phyloP scores from a whole-genome alignment of 1,284 basidiomycete genomes.

The Rhodotorula sp. region DNA sequence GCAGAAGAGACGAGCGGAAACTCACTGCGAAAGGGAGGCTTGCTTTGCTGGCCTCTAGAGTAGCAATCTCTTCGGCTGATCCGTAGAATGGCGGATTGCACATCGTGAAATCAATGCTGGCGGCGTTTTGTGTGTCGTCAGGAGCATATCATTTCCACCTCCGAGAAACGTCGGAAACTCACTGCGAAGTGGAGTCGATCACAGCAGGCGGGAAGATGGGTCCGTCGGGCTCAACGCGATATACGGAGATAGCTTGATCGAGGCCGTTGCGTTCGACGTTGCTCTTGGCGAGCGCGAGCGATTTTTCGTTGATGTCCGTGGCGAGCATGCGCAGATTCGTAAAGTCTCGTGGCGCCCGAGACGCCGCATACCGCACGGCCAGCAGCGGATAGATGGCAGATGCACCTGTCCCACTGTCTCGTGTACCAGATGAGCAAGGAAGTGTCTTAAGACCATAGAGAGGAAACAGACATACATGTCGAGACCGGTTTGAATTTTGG shows the following conservation, averaged over 20 bases:
- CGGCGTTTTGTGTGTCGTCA: no score
- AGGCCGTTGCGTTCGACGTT: constrained; percentile 63
- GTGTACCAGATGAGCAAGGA: constrained; percentile 49
- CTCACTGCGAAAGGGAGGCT: constrained; percentile 64
- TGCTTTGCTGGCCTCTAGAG: constrained; percentile 63
- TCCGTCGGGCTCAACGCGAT: constrained; percentile 47
- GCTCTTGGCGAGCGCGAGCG: constrained; percentile 56
- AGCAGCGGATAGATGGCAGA: constrained; percentile 86
- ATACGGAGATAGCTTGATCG: constrained; percentile 56
- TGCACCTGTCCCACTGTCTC: constrained; percentile 78
- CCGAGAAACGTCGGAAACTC: constrained; percentile 2
- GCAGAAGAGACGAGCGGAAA: constrained; percentile 14
- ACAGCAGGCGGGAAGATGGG: constrained; percentile 57
- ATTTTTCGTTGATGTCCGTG: constrained; percentile 64
- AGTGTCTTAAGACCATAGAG: background rate
- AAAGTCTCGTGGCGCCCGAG: background rate
- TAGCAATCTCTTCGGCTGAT: constrained; percentile 64
- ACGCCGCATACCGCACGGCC: constrained; percentile 56
- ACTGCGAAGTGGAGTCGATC: constrained; percentile 40
- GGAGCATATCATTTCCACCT: background rate
- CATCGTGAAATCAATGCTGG: constrained; percentile 70
- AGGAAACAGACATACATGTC: constrained; percentile 51
- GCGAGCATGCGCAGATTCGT: constrained; percentile 44
- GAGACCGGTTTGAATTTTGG: constrained; percentile 45
- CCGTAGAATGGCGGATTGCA: constrained; percentile 95